phyloP scores from a whole-genome alignment of 73 alveolate species.

The Blepharisma stoltei region DNA sequence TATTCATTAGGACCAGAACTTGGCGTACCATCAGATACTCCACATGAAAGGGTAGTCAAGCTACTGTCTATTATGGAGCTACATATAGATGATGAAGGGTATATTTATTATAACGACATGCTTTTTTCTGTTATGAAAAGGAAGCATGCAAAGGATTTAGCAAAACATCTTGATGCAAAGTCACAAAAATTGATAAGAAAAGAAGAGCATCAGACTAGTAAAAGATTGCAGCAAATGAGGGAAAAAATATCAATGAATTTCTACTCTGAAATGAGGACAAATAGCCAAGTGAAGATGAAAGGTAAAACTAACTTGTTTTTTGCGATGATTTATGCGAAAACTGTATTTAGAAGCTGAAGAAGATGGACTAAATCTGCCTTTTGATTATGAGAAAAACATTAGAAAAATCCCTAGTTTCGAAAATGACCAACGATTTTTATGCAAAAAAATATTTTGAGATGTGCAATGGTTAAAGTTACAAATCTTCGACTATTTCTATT shows the following conservation, averaged over 20 bases:
- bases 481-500: too few relatives aligned
- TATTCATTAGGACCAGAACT: conserved; percentile 13
- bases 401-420: too few relatives aligned
- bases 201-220: background rate
- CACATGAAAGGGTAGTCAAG: conserved; percentile 26
- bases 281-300: too few relatives aligned
- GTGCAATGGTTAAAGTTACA: too few relatives aligned
- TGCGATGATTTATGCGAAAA: too few relatives aligned
- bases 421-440: too few relatives aligned
- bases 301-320: too few relatives aligned
- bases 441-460: too few relatives aligned
- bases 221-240: background rate
- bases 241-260: background rate
- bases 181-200: background rate
- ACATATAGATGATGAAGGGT: conserved; percentile 30
- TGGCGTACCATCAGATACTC: conserved; percentile 18
- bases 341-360: too few relatives aligned
- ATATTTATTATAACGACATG: conserved; percentile 35
- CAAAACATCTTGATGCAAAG: conserved; percentile 8
- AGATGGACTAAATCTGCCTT: too few relatives aligned
- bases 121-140: conserved; percentile 42
- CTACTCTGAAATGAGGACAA: too few relatives aligned
- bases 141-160: conserved; percentile 1
- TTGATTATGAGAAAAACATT: too few relatives aligned
- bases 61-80: conserved; percentile 27